Evolutionary conservation across 345 rosid genomes (phyloP), one percentile per base, ranked within the genome.

Genomic region (Citrus mangshanensis): DNA sequence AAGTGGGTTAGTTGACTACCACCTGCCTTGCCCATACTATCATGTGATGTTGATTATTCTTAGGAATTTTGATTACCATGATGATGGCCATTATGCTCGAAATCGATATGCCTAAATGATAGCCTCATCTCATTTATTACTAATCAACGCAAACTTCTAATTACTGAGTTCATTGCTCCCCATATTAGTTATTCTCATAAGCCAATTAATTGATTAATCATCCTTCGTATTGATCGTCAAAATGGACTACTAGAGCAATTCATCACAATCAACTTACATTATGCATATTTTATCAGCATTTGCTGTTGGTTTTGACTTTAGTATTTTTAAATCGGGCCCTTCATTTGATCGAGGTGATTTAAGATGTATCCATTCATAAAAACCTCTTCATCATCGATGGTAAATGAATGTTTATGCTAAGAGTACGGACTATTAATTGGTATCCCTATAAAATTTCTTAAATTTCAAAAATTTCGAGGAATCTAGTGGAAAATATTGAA

Each of bases 41-140:
- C 71, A 49, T 65, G 78, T 63, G 70, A 75, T 42, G 42, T 19
- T 76, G 34, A 76, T 76, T 34, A 66, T 75, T 22, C 34, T 62
- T 8, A 8, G 27, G 60, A 42, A 28, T 3, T 25, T 12, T 37
- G 6, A 9, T 75, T 19, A 14, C 16, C 16, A 3, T 42, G 51
- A 46, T 16, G 18, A 46, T 46, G 51, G 51, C 18, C 51, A 22
- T 58, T 58, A 35, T 34, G 3, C 28, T 61, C 27, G 8, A 16
- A 0, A 24, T 34, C 42, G 16, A 19, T 34, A 35, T 21, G 16
- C 49, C 16, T 28, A 12, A 56, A 64, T 75, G 18, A 28, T 75
- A 28, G 32, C 8, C 40, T 55, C 60, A 75, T 62, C 51, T 3
- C 18, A 13, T 46, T 46, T 46, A 13, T 13, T 46, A 46, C 21